Conservation (phyloP, 805 yeast species). For the Alloascoidea africana region DNA sequence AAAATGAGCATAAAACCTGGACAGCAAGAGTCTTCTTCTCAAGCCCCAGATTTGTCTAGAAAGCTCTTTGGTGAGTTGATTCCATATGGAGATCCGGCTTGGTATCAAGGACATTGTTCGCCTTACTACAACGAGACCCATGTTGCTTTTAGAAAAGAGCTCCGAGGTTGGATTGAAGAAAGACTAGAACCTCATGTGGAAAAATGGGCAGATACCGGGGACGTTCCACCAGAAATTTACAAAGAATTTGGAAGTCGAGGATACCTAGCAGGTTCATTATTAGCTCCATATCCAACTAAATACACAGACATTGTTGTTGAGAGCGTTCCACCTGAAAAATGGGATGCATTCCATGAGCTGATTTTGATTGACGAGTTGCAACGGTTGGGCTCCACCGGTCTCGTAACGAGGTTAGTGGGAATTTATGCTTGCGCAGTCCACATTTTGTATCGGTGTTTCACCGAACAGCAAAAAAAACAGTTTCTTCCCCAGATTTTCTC, state of each 20-base stretch:
- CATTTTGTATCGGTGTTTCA: constrained; percentile 20
- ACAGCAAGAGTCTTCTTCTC: too few species aligned
- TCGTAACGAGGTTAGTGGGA: constrained; percentile 23
- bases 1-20: too few species aligned
- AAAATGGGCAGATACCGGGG: constrained; percentile 25
- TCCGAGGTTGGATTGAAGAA: constrained; percentile 22
- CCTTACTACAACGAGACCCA: constrained; percentile 24
- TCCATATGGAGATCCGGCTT: constrained; percentile 24
- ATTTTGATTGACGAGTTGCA: constrained; percentile 22
- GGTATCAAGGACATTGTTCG: constrained; percentile 23
- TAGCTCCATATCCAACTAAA: constrained; percentile 19
- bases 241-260: constrained; percentile 22
- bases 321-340: constrained; percentile 21
- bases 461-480: constrained; percentile 17
- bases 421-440: constrained; percentile 26
- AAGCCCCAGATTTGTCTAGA: too few species aligned
- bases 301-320: constrained; percentile 19
- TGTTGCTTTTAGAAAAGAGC: constrained; percentile 22
- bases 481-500: constrained; percentile 20
- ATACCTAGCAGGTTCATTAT: constrained; percentile 21
- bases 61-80: constrained; percentile 14
- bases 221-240: constrained; percentile 16
- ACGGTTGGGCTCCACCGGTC: constrained; percentile 25
- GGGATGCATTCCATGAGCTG: constrained; percentile 23
- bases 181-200: constrained; percentile 22